Base-by-base conservation (phyloP, 176 grass and related monocot genomes). In the Tillandsia leiboldiana region DNA sequence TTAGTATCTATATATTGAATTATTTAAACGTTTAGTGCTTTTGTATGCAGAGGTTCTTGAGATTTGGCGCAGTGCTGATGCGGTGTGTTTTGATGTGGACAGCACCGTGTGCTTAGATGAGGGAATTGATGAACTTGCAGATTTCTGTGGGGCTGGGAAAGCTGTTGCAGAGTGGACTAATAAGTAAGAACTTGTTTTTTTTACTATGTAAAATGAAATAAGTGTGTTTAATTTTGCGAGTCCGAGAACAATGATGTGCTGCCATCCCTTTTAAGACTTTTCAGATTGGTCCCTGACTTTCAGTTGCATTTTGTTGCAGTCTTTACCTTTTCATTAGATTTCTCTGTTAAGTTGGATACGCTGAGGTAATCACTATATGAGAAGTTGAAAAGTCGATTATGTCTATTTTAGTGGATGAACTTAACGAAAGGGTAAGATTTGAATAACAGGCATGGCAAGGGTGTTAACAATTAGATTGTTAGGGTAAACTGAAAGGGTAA, bases 71-170 rank as follows among this genome's bases (percentile, higher is more conserved):
- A 77, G 26, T 70, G 89, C 81, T 13, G 71, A 85, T 24, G 93
- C 84, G 6, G 89, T 92, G 11, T 97, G 93, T 74, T 97, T 92
- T 10, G 84, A 97, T 81, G 93, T 97, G 1, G 93, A 97, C 73
- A 97, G 93, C 77, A 97, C 89, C 1, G 82, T 92, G 51, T 87
- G 90, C 74, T 42, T 92, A 53, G 89, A 97, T 54, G 89, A 97
- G 72, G 94, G 89, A 67, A 97, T 92, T 1, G 86, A 97, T 66
- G 94, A 92, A 71, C 89, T 92, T 28, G 86, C 89, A 1, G 84
- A 90, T 68, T 97, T 97, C 59, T 92, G 84, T 7, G 89, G 86
- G 8, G 86, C 86, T 33, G 86, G 93, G 51, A 82, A 79, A 67
- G 89, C 84, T 53, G 94, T 97, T 18, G 89, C 89, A 8, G 89